Evolutionary conservation across 208 protist species (phyloP).

Genomic region (Herpetomonas tarakana): DNA sequence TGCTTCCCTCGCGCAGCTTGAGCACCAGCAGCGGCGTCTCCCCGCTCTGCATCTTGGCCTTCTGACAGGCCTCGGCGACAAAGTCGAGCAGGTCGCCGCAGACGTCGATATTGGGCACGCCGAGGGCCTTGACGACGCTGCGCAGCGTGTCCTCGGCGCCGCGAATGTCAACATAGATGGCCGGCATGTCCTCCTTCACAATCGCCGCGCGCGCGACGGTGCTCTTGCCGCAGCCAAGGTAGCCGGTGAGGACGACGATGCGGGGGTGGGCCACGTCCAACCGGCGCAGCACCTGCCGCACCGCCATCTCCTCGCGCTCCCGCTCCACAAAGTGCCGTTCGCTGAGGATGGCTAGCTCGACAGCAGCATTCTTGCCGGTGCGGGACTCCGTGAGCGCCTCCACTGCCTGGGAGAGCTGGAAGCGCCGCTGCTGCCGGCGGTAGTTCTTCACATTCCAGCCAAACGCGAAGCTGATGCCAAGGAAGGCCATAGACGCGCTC

Average conservation of each 20-base stretch:
- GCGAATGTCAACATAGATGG: conserved; percentile 47
- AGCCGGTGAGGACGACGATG: conserved; percentile 43
- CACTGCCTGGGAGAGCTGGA: conserved; percentile 46
- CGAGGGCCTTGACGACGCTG: conserved; percentile 30
- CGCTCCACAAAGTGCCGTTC: conserved; percentile 26
- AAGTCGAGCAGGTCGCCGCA: conserved; percentile 64
- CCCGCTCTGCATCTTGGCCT: conserved; percentile 7
- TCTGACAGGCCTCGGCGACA: conserved; percentile 19
- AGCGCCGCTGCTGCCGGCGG: conserved; percentile 36
- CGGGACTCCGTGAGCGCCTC: conserved; percentile 36
- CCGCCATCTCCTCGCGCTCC: conserved; percentile 36
- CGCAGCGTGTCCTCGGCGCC: conserved; percentile 43
- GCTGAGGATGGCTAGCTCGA: not conserved
- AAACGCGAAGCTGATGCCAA: conserved; percentile 59
- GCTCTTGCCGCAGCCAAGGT: conserved; percentile 57
- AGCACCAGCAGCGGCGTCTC: conserved; percentile 40
- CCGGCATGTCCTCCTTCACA: conserved; percentile 39
- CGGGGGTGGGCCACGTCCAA: conserved; percentile 33
- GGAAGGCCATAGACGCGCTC: conserved; percentile 56
- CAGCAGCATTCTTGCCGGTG: conserved; percentile 41
- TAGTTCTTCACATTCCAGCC: conserved; percentile 70
- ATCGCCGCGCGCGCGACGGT: conserved; percentile 29
- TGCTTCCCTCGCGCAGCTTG: conserved; percentile 42
- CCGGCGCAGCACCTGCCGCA: conserved; percentile 37
- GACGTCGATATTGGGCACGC: conserved; percentile 63